These are phyloP conservation scores for Myxozyma vanderwaltii DNA, from an alignment of 805 yeast genomes.

Conservation along the genomic window DNA sequence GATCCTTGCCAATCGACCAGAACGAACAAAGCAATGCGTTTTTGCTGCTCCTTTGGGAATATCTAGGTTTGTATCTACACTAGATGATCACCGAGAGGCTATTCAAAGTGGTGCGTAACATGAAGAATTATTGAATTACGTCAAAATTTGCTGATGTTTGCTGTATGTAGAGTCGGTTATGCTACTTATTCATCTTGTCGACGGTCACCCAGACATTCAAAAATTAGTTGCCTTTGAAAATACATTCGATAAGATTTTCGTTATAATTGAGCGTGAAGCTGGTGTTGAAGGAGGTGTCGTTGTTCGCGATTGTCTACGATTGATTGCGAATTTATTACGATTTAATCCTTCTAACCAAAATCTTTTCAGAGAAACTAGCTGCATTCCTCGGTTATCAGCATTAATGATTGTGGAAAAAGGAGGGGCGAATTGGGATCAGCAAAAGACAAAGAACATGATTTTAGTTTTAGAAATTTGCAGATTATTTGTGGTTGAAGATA, in stretches of 20 bases:
- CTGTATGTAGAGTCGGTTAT: constrained; percentile 53
- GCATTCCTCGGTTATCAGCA: constrained; percentile 64
- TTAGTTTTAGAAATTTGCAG: constrained; percentile 72
- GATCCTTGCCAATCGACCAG: constrained; percentile 72
- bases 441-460: constrained; percentile 64
- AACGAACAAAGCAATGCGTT: constrained; percentile 70
- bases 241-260: constrained; percentile 78
- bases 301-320: constrained; percentile 85
- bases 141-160: not conserved
- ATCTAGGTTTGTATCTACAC: constrained; percentile 64
- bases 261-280: constrained; percentile 82
- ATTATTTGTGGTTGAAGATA: constrained; percentile 71
- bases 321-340: constrained; percentile 69
- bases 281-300: constrained; percentile 84
- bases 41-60: constrained; percentile 76
- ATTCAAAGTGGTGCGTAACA: constrained; percentile 63
- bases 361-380: constrained; percentile 80
- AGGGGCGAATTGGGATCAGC: constrained; percentile 73
- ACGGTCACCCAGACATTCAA: constrained; percentile 82
- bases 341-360: constrained; percentile 91
- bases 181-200: constrained; percentile 78
- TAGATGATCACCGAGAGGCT: constrained; percentile 75
- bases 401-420: constrained; percentile 54
- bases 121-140: not conserved
- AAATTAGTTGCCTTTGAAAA: constrained; percentile 93